Conservation (phyloP, 768 basidiomycete species). For the Rhizopogon vulgaris region DNA sequence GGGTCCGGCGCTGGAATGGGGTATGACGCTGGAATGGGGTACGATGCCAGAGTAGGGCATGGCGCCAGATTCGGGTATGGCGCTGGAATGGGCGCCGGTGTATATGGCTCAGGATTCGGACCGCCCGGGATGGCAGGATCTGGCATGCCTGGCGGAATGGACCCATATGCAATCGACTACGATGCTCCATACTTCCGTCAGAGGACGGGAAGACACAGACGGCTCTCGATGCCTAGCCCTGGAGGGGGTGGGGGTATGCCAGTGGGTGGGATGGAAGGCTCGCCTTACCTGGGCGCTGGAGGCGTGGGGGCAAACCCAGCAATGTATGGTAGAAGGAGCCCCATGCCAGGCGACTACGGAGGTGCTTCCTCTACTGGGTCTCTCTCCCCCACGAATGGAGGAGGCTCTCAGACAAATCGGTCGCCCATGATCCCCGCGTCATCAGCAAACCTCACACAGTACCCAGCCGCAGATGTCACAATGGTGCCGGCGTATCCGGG, state of each 20-base stretch:
- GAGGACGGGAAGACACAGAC: not conserved
- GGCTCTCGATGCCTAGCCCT: not conserved
- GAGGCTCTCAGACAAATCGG: not conserved
- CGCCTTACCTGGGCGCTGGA: not conserved
- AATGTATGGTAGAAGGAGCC: not conserved
- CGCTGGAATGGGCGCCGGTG: not conserved
- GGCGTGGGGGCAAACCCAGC: not conserved
- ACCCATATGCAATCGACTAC: conserved; percentile 8
- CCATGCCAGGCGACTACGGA: not conserved
- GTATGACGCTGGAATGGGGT: not conserved
- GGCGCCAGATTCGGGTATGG: not conserved
- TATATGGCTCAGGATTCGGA: not conserved
- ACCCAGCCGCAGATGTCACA: not conserved
- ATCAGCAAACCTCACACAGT: not conserved
- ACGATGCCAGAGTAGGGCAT: too few species aligned
- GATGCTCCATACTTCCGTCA: conserved; percentile 5
- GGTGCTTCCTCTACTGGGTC: not conserved
- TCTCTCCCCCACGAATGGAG: not conserved
- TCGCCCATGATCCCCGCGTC: not conserved
- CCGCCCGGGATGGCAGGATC: not conserved
- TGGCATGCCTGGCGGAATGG: not conserved
- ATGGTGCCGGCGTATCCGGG: not conserved
- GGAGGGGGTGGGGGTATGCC: not conserved
- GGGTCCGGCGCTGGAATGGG: not conserved
- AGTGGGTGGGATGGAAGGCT: not conserved